These are phyloP conservation scores for Gossypium davidsonii DNA, from an alignment of 441 rosid species.

Conservation along the genomic window DNA sequence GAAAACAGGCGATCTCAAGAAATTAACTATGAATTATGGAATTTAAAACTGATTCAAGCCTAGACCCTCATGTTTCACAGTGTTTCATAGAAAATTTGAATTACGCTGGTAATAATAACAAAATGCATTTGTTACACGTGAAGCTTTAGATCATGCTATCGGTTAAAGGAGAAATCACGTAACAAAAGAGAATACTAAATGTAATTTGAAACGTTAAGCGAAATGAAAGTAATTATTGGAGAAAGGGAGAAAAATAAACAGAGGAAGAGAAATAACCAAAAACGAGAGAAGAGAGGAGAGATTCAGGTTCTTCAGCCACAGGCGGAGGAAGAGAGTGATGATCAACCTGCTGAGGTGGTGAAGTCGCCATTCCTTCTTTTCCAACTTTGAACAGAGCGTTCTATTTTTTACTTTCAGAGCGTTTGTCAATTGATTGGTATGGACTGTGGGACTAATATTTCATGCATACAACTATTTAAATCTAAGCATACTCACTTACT, in stretches of 20 bases:
- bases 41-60: neutral
- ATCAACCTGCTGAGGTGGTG: slow-evolving; percentile 30
- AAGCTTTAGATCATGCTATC: neutral
- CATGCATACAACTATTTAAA: too few relatives aligned
- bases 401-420: neutral
- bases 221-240: neutral
- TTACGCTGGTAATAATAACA: neutral
- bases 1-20: neutral
- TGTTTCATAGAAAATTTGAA: neutral
- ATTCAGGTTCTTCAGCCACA: slow-evolving; percentile 40
- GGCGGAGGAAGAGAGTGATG: slow-evolving; percentile 26
- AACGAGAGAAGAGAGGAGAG: slow-evolving; percentile 61
- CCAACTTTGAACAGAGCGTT: neutral
- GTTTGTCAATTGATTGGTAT: neutral
- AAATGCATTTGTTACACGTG: neutral
- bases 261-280: slow-evolving; percentile 38
- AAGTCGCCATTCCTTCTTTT: slow-evolving; percentile 42
- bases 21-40: neutral
- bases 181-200: neutral
- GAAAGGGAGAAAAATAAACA: neutral
- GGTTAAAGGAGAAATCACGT: neutral
- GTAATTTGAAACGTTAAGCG: neutral
- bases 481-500: too few relatives aligned
- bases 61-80: slow-evolving; percentile 4
- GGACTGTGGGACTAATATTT: neutral